phyloP scores from a whole-genome alignment of 306 rosid species.

The Corylus avellana region DNA sequence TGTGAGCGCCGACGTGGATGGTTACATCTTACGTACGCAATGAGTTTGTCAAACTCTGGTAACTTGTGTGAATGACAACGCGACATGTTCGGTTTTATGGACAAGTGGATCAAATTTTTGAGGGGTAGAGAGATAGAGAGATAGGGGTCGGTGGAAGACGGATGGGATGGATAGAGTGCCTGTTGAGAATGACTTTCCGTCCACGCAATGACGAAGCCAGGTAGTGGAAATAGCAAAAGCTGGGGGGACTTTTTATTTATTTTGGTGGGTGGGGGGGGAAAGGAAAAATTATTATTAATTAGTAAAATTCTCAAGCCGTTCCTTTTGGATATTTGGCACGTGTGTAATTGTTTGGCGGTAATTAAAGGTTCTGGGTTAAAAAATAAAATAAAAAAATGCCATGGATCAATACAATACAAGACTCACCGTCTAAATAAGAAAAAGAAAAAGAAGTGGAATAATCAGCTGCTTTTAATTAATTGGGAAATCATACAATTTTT shows the following conservation, averaged over 20 bases:
- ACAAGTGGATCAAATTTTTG: slow-evolving; percentile 32
- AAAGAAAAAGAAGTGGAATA: too few relatives aligned
- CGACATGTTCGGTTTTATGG: slow-evolving; percentile 21
- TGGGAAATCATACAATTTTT: too few relatives aligned
- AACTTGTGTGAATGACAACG: slow-evolving; percentile 21
- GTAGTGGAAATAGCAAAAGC: slow-evolving; percentile 14
- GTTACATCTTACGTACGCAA: slow-evolving; percentile 30
- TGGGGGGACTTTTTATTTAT: background rate
- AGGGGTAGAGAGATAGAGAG: slow-evolving; percentile 17
- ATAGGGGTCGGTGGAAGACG: background rate
- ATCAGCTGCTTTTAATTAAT: too few relatives aligned
- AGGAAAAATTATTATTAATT: background rate
- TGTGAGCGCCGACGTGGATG: slow-evolving; percentile 35
- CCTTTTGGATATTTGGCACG: background rate
- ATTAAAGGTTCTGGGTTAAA: background rate
- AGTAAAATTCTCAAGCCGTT: background rate
- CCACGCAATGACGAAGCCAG: slow-evolving; percentile 50
- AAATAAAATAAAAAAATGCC: too few relatives aligned
- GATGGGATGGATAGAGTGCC: background rate
- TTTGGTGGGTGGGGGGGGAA: background rate
- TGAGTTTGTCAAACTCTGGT: slow-evolving; percentile 25
- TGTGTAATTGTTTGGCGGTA: slow-evolving; percentile 4
- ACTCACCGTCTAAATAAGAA: too few relatives aligned
- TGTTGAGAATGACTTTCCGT: slow-evolving; percentile 42
- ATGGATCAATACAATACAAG: too few relatives aligned